Evolutionary conservation across 176 grass and related monocot species (phyloP).

Genomic region (Chrysopogon serrulatus): DNA sequence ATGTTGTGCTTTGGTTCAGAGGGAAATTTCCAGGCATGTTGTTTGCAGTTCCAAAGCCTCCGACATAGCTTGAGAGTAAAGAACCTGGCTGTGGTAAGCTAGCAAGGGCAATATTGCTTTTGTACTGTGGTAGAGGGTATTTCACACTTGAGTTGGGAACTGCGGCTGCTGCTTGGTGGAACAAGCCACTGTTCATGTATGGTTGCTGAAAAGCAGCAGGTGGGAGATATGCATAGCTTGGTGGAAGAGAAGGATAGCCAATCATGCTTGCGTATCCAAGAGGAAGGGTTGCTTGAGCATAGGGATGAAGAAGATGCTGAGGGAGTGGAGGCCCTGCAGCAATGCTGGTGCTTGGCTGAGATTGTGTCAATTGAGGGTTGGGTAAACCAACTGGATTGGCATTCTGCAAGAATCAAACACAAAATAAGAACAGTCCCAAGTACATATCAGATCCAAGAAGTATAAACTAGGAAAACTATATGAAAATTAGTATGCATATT

Average conservation of each 20-base stretch:
- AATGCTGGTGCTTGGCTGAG: slow-evolving; percentile 45
- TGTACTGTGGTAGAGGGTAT: slow-evolving; percentile 73
- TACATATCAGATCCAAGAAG: background rate
- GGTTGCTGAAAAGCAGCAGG: slow-evolving; percentile 61
- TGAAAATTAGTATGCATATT: background rate
- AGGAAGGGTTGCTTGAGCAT: slow-evolving; percentile 69
- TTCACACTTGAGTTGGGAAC: slow-evolving; percentile 52
- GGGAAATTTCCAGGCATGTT: slow-evolving; percentile 61
- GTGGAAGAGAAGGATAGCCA: slow-evolving; percentile 64
- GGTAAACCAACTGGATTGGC: slow-evolving; percentile 44
- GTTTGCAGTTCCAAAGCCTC: slow-evolving; percentile 52
- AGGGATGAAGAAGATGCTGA: slow-evolving; percentile 72
- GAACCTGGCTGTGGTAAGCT: slow-evolving; percentile 58
- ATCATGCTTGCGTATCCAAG: slow-evolving; percentile 69
- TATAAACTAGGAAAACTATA: background rate
- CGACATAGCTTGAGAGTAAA: slow-evolving; percentile 45
- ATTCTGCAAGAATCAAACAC: slow-evolving; percentile 40
- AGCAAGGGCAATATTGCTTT: slow-evolving; percentile 52
- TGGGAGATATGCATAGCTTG: slow-evolving; percentile 66
- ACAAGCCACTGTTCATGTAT: slow-evolving; percentile 51
- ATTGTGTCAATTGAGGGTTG: slow-evolving; percentile 47
- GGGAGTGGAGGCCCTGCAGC: slow-evolving; percentile 54
- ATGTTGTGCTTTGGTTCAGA: slow-evolving; percentile 48
- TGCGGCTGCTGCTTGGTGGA: slow-evolving; percentile 58
- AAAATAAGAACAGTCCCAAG: background rate